phyloP scores from a whole-genome alignment of 2,329 filamentous ascomycete genomes.

The Fusarium secorum region DNA sequence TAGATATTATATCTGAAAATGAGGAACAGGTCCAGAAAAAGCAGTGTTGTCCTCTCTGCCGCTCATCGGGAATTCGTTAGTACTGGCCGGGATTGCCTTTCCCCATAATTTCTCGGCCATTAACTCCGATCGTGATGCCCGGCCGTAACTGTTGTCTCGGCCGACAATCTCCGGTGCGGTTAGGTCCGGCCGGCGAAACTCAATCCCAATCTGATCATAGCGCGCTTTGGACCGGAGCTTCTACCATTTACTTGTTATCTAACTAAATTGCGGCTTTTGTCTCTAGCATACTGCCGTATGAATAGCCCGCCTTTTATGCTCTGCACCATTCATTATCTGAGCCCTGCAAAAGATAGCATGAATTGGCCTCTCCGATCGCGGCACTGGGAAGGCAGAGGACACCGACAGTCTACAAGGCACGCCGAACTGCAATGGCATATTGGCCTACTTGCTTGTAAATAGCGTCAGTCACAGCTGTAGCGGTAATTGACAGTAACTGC shows the following conservation, averaged over 20 bases:
- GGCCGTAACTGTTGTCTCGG: neutral
- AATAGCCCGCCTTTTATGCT: neutral
- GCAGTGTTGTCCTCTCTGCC: neutral
- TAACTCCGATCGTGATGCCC: neutral
- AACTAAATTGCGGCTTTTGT: neutral
- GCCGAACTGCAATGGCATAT: too few relatives aligned
- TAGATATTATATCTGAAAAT: neutral
- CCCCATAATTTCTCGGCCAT: neutral
- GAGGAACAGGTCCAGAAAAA: too few relatives aligned
- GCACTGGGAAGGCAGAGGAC: neutral
- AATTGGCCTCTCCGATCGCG: accelerated
- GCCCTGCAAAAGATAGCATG: accelerated
- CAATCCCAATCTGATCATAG: accelerated
- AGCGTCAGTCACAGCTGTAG: too few relatives aligned
- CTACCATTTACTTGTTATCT: neutral
- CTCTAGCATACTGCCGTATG: neutral
- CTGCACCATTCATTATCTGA: accelerated
- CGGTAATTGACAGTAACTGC: too few relatives aligned
- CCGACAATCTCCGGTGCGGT: neutral
- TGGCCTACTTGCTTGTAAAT: too few relatives aligned
- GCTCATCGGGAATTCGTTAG: accelerated
- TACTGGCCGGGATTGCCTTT: too few relatives aligned
- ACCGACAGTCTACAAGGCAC: too few relatives aligned
- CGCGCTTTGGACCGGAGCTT: neutral
- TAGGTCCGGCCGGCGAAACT: slow-evolving; percentile 44